These are phyloP conservation scores for Fusarium avenaceum DNA, from an alignment of 2,329 filamentous ascomycete genomes.

Conservation along the genomic window DNA sequence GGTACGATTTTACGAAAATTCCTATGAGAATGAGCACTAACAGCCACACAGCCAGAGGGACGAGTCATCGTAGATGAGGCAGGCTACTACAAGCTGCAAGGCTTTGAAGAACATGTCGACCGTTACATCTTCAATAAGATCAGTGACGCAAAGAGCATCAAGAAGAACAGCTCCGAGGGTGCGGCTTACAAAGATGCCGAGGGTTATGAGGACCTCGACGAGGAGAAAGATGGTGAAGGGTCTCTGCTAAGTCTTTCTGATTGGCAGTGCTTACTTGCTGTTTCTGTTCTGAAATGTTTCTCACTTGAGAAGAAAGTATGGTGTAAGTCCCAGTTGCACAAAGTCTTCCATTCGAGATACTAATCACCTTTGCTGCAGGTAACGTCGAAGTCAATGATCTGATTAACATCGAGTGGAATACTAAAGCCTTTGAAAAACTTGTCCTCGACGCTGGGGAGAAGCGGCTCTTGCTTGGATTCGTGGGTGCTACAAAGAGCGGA, in stretches of 20 bases:
- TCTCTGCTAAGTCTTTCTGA: background rate
- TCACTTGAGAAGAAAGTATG: conserved; percentile 16
- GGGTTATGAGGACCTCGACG: background rate
- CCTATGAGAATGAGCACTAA: background rate
- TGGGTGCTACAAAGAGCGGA: background rate
- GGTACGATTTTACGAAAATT: background rate
- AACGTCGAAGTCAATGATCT: background rate
- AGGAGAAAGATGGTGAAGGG: accelerated
- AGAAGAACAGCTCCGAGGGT: background rate
- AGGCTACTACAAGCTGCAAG: background rate
- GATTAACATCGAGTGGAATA: conserved; percentile 2
- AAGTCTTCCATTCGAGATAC: background rate
- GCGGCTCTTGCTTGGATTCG: background rate
- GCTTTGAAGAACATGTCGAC: too few species aligned
- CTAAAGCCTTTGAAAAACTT: background rate
- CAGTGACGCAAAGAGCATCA: too few species aligned
- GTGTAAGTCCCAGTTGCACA: conserved; percentile 23
- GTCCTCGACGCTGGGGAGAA: conserved; percentile 18
- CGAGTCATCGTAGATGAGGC: background rate
- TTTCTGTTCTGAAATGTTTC: conserved; percentile 15
- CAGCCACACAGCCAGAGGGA: background rate
- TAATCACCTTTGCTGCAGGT: background rate
- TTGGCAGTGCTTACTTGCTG: conserved; percentile 18
- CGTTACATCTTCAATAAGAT: too few species aligned
- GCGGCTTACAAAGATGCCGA: background rate